These are phyloP conservation scores for Artomyces pyxidatus DNA, from an alignment of 768 basidiomycete species.

Conservation along the genomic window DNA sequence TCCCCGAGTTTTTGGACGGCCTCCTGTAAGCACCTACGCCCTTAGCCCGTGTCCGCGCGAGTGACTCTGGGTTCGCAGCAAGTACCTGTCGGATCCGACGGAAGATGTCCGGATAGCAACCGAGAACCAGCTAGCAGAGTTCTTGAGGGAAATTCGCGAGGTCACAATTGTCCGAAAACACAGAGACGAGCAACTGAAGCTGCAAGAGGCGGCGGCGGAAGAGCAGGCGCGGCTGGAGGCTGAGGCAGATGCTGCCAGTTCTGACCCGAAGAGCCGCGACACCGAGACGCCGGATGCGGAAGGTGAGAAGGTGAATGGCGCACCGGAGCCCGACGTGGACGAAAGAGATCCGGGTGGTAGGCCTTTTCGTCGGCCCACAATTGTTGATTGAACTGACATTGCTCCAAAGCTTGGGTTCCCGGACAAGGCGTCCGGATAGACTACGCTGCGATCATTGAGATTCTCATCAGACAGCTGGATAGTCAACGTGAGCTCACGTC, in stretches of 20 bases:
- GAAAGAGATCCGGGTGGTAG: slow-evolving; percentile 48
- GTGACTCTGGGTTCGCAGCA: slow-evolving; percentile 37
- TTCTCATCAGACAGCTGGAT: slow-evolving; percentile 80
- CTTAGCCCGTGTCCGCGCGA: slow-evolving; percentile 1
- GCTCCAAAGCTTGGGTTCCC: slow-evolving; percentile 86
- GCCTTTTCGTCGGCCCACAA: neutral
- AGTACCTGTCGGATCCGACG: slow-evolving; percentile 92
- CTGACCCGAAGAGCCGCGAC: neutral
- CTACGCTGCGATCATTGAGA: slow-evolving; percentile 88
- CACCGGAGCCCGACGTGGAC: slow-evolving; percentile 46
- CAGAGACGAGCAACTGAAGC: slow-evolving; percentile 37
- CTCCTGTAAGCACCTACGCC: slow-evolving; percentile 53
- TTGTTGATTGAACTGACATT: too few species aligned
- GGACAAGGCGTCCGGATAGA: slow-evolving; percentile 92
- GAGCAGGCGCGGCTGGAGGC: slow-evolving; percentile 2
- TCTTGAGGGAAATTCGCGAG: slow-evolving; percentile 84
- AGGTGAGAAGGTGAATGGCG: slow-evolving; percentile 25
- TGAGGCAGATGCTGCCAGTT: slow-evolving; percentile 24
- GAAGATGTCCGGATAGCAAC: slow-evolving; percentile 90
- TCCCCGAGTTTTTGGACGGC: slow-evolving; percentile 93
- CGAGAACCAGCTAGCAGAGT: slow-evolving; percentile 81
- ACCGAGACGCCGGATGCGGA: slow-evolving; percentile 15
- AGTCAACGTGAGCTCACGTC: slow-evolving; percentile 49
- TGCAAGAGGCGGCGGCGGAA: slow-evolving; percentile 5
- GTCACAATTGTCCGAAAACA: slow-evolving; percentile 69